These are phyloP conservation scores for Talaromyces piceae DNA, from an alignment of 2,329 filamentous ascomycete species.

Conservation along the genomic window DNA sequence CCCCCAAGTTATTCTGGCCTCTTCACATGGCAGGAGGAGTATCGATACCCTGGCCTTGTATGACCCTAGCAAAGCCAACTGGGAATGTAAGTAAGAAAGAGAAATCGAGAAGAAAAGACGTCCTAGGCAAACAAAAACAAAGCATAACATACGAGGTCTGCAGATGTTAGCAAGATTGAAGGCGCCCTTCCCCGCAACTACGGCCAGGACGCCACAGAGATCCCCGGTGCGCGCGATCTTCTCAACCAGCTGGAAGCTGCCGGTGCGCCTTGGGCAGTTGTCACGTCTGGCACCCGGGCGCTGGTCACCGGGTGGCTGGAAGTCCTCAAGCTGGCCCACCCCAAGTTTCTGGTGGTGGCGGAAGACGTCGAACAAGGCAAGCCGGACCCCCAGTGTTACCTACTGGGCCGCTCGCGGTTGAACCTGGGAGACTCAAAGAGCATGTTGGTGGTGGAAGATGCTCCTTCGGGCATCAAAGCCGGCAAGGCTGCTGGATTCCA, in stretches of 20 bases:
- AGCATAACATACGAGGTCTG: conserved; percentile 1
- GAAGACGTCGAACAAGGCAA: conserved; percentile 71
- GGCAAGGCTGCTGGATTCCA: conserved; percentile 81
- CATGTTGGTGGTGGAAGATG: conserved; percentile 79
- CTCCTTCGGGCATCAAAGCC: conserved; percentile 73
- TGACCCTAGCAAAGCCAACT: conserved; percentile 77
- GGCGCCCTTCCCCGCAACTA: conserved; percentile 67
- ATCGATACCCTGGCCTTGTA: conserved; percentile 79
- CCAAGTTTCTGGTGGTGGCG: conserved; percentile 62
- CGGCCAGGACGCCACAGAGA: conserved; percentile 71
- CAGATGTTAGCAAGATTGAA: conserved; percentile 75
- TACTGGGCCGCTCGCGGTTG: conserved; percentile 58
- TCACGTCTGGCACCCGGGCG: conserved; percentile 58
- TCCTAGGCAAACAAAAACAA: too few relatives aligned
- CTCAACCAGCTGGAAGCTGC: conserved; percentile 58
- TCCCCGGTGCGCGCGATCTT: conserved; percentile 70
- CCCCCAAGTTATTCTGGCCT: conserved; percentile 76
- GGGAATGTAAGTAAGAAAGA: conserved; percentile 81
- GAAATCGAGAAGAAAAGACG: too few relatives aligned
- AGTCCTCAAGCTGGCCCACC: conserved; percentile 57
- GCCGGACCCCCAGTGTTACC: conserved; percentile 68
- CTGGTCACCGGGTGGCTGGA: conserved; percentile 67
- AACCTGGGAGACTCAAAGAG: conserved; percentile 41
- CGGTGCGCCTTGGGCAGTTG: conserved; percentile 74
- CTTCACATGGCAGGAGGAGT: conserved; percentile 81